Evolutionary conservation across 129 eudicot species (phyloP).

Genomic region (Calendula officinalis): DNA sequence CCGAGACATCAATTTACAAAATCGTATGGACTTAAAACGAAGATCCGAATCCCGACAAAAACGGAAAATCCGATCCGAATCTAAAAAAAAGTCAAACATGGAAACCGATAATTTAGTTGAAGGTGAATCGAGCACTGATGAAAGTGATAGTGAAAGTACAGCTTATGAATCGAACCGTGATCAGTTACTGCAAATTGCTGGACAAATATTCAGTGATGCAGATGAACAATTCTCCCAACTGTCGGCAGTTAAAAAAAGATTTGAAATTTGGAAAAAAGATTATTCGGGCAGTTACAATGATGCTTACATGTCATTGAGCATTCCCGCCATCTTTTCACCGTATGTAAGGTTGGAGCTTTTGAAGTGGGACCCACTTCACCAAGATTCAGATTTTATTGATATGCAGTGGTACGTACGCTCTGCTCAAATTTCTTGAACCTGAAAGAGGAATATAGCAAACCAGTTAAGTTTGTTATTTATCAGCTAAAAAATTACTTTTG

Average conservation of each 20-base stretch:
- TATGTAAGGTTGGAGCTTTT: conserved; percentile 97
- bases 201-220: conserved; percentile 85
- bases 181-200: conserved; percentile 74
- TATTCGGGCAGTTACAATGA: conserved; percentile 71
- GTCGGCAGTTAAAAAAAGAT: conserved; percentile 62
- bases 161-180: conserved; percentile 82
- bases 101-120: conserved; percentile 49
- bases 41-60: conserved; percentile 63
- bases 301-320: conserved; percentile 83
- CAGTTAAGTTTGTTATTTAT: conserved; percentile 57
- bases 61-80: conserved; percentile 59
- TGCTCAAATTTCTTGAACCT: conserved; percentile 51
- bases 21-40: conserved; percentile 75
- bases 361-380: conserved; percentile 99
- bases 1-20: conserved; percentile 71
- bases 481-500: conserved; percentile 18
- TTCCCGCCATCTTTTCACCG: conserved; percentile 87
- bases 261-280: conserved; percentile 76
- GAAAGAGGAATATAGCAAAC: conserved; percentile 44
- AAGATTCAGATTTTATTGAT: conserved; percentile 77
- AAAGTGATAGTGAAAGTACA: conserved; percentile 76
- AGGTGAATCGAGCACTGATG: conserved; percentile 98
- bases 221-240: conserved; percentile 78
- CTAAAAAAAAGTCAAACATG: conserved; percentile 52
- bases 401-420: conserved; percentile 90